Evolutionary conservation across 495 filamentous ascomycete genomes (phyloP).

Genomic region (Aspergillus steynii): DNA sequence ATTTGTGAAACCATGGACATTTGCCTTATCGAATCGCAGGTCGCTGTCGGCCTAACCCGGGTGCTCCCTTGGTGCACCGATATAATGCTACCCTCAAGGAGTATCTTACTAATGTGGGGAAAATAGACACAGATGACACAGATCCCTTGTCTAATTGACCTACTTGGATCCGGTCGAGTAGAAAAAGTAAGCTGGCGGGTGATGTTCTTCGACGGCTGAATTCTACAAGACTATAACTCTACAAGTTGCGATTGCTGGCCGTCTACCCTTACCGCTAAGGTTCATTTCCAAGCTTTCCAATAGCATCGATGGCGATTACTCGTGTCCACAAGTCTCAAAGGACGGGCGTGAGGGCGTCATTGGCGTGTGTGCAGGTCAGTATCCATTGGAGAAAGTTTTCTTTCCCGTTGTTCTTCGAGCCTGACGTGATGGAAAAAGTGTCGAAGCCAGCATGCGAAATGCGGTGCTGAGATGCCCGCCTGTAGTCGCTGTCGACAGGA

Average conservation of each 20-base stretch:
- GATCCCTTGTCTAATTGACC: not conserved
- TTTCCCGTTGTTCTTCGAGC: not conserved
- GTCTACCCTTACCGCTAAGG: not conserved
- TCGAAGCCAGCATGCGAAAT: not conserved
- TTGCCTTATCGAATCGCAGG: not conserved
- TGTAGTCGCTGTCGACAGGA: not conserved
- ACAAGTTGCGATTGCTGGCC: not conserved
- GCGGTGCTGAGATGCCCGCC: not conserved
- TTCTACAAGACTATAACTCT: not conserved
- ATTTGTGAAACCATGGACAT: not conserved
- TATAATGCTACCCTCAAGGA: not conserved
- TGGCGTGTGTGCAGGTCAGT: not conserved
- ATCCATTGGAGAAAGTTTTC: not conserved
- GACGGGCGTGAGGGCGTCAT: not conserved
- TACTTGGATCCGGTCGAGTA: not conserved
- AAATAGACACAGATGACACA: not conserved
- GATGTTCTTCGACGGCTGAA: not conserved
- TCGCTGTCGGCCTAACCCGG: not conserved
- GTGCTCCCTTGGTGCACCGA: not conserved
- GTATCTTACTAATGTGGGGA: not conserved
- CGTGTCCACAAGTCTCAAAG: not conserved
- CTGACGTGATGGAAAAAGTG: not conserved
- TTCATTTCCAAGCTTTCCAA: not conserved
- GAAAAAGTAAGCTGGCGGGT: not conserved
- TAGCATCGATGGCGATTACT: not conserved